phyloP scores from a whole-genome alignment of 2,329 filamentous ascomycete species.

The Xylaria arbuscula region DNA sequence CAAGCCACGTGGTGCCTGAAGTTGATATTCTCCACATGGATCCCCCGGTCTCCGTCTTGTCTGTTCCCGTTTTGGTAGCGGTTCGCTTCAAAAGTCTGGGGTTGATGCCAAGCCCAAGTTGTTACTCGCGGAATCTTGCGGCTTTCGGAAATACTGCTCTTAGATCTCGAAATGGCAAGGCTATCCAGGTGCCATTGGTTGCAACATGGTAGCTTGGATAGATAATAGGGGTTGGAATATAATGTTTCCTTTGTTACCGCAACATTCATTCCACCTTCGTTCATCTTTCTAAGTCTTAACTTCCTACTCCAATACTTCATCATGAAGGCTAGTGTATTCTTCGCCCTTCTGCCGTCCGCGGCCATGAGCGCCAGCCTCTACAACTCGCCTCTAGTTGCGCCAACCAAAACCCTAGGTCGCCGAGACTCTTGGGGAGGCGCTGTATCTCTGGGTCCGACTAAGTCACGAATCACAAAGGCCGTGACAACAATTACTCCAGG shows the following conservation, averaged over 20 bases:
- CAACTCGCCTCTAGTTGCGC: conserved; percentile 3
- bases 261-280: background rate
- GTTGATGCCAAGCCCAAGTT: background rate
- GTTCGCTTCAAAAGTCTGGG: background rate
- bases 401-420: conserved; percentile 17
- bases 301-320: background rate
- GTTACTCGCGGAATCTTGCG: conserved; percentile 2
- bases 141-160: background rate
- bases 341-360: conserved; percentile 17
- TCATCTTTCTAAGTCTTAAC: background rate
- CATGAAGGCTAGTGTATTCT: conserved; percentile 16
- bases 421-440: conserved; percentile 22
- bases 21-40: background rate
- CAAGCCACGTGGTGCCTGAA: background rate
- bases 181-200: background rate
- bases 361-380: conserved; percentile 11
- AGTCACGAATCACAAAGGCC: conserved; percentile 23
- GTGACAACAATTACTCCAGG: conserved; percentile 21
- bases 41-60: conserved; percentile 1
- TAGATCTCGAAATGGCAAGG: background rate
- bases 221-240: background rate
- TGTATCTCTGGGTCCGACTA: conserved; percentile 23
- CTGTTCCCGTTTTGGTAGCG: conserved; percentile 7
- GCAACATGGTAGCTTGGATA: background rate
- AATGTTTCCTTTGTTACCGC: background rate